Conservation (phyloP, 2,329 filamentous ascomycete genomes). For the Penicillium aurantiogriseum region DNA sequence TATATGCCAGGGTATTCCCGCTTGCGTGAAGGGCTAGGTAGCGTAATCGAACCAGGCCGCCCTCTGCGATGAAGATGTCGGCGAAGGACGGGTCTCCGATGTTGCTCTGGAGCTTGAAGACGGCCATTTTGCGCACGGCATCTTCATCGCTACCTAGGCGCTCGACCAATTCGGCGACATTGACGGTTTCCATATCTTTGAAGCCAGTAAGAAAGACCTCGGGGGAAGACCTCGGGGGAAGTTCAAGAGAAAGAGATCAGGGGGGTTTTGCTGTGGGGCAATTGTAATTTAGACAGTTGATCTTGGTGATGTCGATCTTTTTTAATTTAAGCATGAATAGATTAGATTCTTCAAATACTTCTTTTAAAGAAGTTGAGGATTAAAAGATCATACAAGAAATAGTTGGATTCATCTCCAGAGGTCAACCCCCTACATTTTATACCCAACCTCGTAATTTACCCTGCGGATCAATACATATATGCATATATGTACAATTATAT, state of each 20-base stretch:
- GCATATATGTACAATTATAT: no score
- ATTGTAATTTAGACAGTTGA: slow-evolving; percentile 1
- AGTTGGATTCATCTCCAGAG: background rate
- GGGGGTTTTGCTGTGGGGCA: slow-evolving; percentile 18
- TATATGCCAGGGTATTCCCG: slow-evolving; percentile 94
- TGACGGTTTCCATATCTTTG: slow-evolving; percentile 52
- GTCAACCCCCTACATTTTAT: background rate
- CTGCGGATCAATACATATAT: background rate
- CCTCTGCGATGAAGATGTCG: slow-evolving; percentile 89
- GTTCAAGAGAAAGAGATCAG: slow-evolving; percentile 9
- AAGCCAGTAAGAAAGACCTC: background rate
- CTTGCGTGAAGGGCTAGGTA: slow-evolving; percentile 79
- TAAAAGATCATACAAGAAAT: background rate
- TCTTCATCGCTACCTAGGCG: slow-evolving; percentile 68
- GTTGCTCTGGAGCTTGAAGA: slow-evolving; percentile 93
- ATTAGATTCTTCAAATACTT: background rate
- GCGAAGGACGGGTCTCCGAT: slow-evolving; percentile 97
- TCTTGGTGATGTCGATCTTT: background rate
- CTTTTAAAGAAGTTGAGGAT: background rate
- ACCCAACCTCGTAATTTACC: background rate
- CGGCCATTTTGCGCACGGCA: slow-evolving; percentile 94
- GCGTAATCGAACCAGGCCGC: slow-evolving; percentile 77
- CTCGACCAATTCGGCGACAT: slow-evolving; percentile 58
- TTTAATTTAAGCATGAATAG: slow-evolving; percentile 1
- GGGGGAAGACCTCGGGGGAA: background rate